Evolutionary conservation across 345 rosid species (phyloP).

Genomic region (Sonneratia alba): DNA sequence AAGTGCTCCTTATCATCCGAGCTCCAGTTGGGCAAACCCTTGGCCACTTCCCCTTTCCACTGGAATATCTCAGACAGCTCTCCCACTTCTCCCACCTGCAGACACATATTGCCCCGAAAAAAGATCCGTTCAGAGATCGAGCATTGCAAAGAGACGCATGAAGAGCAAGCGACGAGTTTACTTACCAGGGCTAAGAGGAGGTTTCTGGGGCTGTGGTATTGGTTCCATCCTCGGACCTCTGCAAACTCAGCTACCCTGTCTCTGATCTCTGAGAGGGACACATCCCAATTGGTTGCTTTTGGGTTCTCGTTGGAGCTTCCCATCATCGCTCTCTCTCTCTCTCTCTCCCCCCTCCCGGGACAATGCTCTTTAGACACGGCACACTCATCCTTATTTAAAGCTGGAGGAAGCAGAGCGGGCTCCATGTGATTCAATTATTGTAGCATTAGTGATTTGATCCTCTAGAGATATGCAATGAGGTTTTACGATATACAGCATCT

Average conservation of each 20-base stretch:
- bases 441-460: too few species aligned
- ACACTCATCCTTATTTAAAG: too few species aligned
- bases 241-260: conserved; percentile 41
- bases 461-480: too few species aligned
- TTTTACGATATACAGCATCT: too few species aligned
- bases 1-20: conserved; percentile 40
- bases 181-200: conserved; percentile 46
- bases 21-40: conserved; percentile 50
- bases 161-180: too few species aligned
- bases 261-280: conserved; percentile 35
- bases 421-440: too few species aligned
- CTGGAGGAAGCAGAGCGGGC: too few species aligned
- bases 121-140: too few species aligned
- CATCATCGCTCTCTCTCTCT: background rate
- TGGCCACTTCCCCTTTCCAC: conserved; percentile 63
- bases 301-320: conserved; percentile 10
- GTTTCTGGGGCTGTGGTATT: conserved; percentile 49
- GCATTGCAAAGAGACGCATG: too few species aligned
- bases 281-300: conserved; percentile 19
- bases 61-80: conserved; percentile 38
- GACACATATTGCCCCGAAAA: background rate
- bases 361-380: too few species aligned
- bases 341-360: background rate
- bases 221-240: conserved; percentile 39
- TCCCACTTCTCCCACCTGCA: conserved; percentile 35